phyloP scores from a whole-genome alignment of 768 basidiomycete species.

The Rhizopogon rudus region DNA sequence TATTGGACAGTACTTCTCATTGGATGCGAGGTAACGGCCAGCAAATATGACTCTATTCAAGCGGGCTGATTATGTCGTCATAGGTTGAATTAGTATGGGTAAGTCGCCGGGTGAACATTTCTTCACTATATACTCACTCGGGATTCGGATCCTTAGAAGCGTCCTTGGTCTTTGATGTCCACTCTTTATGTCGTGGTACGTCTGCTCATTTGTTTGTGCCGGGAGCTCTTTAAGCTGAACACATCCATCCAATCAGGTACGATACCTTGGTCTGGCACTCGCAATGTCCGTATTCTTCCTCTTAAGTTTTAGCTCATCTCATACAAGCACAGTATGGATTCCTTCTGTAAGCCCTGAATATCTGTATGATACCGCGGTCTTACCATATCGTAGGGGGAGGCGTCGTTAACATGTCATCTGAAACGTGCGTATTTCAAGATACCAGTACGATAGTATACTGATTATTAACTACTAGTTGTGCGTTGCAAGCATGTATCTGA shows the following conservation, averaged over 20 bases:
- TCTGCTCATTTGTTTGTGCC: not conserved
- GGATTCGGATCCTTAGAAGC: not conserved
- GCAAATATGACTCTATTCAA: not conserved
- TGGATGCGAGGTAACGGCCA: not conserved
- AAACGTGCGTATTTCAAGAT: not conserved
- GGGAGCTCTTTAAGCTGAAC: not conserved
- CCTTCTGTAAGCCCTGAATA: slow-evolving; percentile 1
- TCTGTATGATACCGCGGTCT: not conserved
- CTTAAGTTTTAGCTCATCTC: not conserved
- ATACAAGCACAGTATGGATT: not conserved
- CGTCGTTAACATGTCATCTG: not conserved
- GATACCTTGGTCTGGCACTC: slow-evolving; percentile 7
- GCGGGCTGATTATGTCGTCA: not conserved
- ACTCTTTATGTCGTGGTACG: slow-evolving; percentile 10
- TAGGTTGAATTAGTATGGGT: slow-evolving; percentile 8
- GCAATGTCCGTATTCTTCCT: slow-evolving; percentile 1
- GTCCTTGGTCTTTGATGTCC: slow-evolving; percentile 7
- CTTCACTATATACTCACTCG: not conserved
- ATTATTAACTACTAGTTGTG: not conserved
- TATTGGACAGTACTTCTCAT: not conserved
- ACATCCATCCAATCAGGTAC: not conserved
- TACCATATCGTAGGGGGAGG: not conserved
- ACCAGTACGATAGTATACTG: not conserved
- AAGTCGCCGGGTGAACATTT: not conserved
- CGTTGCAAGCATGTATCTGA: not conserved